phyloP scores from a whole-genome alignment of 495 filamentous ascomycete species.

The Annulohypoxylon nitens region DNA sequence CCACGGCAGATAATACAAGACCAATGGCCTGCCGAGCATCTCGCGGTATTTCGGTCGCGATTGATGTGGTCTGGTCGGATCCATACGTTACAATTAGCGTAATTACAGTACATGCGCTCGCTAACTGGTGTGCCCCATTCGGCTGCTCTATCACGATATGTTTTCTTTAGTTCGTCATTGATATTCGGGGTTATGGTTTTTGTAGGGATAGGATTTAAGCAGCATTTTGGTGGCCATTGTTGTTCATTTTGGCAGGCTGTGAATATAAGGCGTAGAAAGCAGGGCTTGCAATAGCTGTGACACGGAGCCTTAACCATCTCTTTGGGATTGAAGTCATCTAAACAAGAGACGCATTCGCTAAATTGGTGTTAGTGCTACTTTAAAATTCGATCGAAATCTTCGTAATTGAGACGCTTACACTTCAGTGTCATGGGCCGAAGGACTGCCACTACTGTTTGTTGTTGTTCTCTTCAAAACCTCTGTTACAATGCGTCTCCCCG shows the following conservation, averaged over 20 bases:
- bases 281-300: constrained; percentile 58
- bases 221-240: constrained; percentile 63
- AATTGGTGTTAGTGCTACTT: background rate
- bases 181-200: constrained; percentile 50
- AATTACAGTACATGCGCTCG: constrained; percentile 58
- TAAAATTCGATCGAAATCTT: background rate
- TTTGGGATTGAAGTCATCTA: constrained; percentile 54
- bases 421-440: constrained; percentile 36
- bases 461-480: constrained; percentile 37
- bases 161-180: constrained; percentile 31
- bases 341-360: constrained; percentile 60
- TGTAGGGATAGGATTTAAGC: constrained; percentile 55
- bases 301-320: constrained; percentile 53
- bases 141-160: constrained; percentile 48
- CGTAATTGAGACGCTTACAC: constrained; percentile 40
- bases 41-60: constrained; percentile 41
- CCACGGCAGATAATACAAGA: constrained; percentile 56
- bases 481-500: constrained; percentile 35
- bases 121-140: constrained; percentile 55
- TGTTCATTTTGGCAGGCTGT: constrained; percentile 54
- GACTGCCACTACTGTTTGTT: constrained; percentile 31
- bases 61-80: constrained; percentile 48
- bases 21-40: constrained; percentile 53
- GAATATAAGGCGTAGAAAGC: constrained; percentile 57
- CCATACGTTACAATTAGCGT: constrained; percentile 45